Base-by-base conservation (phyloP, 2,329 filamentous ascomycete genomes). In the Aspergillus cejpii region DNA sequence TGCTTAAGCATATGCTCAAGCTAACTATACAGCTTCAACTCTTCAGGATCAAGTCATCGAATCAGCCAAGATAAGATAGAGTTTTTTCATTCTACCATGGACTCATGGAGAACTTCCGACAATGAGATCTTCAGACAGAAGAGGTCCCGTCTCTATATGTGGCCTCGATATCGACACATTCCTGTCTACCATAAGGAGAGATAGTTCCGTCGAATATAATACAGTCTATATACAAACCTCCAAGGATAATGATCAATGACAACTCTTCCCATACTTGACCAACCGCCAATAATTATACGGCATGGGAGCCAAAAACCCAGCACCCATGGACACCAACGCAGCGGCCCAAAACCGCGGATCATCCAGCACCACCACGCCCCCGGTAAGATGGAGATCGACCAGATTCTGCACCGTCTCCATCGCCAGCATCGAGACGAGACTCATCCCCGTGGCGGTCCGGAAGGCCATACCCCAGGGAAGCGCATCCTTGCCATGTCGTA, bases 361-460 rank as follows among this genome's bases (percentile, higher is more conserved):
- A 1, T 69, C 64, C 8, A 79, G 56, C 0, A 66, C 60, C 1
- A 79, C 71, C 1, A 68, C 54, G 0, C 76, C 77, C 0, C 76
- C 74, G 0, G 76, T 80, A 0, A 80, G 60, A 45, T 75, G 70
- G 45, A 74, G 79, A 48, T 80, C 77, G 3, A 80, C 76, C 0
- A 64, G 48, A 49, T 80, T 80, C 52, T 79, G 72, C 0, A 72
- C 75, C 2, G 67, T 49, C 54, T 80, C 77, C 77, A 80, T 80
- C 0, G 76, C 74, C 1, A 78, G 7, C 77, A 80, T 80, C 0
- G 76, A 79, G 7, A 79, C 72, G 38, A 78, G 60, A 45, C 77
- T 79, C 77, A 80, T 80, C 1, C 77, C 77, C 17, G 73, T 70
- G 0, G 77, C 77, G 0, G 77, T 79, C 36, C 66, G 73, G 2